A percentile compares a stretch with the other conserved stretches of the same genome.
Evolutionary conservation across 306 rosid species (phyloP).

Genomic region (Adenanthera pavonina): DNA sequence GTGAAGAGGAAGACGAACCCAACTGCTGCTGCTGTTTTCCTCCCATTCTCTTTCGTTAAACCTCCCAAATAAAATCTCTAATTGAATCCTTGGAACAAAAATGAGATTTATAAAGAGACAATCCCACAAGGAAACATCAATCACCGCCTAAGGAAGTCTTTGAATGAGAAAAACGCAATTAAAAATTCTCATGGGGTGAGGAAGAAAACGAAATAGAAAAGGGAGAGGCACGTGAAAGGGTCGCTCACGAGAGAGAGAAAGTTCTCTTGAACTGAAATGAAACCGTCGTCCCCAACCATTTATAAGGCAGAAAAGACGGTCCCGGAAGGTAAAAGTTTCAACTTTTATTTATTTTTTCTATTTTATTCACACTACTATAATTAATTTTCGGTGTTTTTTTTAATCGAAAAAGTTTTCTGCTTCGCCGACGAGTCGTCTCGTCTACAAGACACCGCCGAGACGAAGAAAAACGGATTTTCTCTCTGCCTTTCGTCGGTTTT

Average conservation of each 20-base stretch:
- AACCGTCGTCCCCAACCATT: slow-evolving; percentile 47
- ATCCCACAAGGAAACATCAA: slow-evolving; percentile 30
- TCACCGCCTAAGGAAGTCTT: slow-evolving; percentile 46
- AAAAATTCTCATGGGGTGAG: slow-evolving; percentile 36
- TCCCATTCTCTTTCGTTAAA: slow-evolving; percentile 56
- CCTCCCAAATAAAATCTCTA: slow-evolving; percentile 15
- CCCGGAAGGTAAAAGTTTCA: not conserved
- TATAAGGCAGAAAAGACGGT: slow-evolving; percentile 46
- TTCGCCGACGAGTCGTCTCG: not conserved
- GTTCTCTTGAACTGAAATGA: slow-evolving; percentile 26
- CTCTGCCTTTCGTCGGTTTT: not conserved
- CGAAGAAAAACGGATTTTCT: not conserved
- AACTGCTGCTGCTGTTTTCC: slow-evolving; percentile 48
- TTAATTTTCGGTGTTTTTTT: slow-evolving; percentile 1
- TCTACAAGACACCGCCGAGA: slow-evolving; percentile 5
- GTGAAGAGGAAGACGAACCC: slow-evolving; percentile 64
- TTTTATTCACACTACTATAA: not conserved
- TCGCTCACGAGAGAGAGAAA: slow-evolving; percentile 26
- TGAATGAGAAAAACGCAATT: slow-evolving; percentile 39
- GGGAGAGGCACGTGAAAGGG: slow-evolving; percentile 64
- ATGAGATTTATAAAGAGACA: slow-evolving; percentile 11
- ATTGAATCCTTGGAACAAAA: slow-evolving; percentile 30
- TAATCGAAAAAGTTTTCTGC: not conserved
- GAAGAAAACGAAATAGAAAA: slow-evolving; percentile 8
- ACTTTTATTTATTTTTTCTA: not conserved